A percentile compares a stretch with the other conserved stretches of the same genome.
Evolutionary conservation across 2,329 filamentous ascomycete genomes (phyloP).

Genomic region (Pestalotiopsis sp.): DNA sequence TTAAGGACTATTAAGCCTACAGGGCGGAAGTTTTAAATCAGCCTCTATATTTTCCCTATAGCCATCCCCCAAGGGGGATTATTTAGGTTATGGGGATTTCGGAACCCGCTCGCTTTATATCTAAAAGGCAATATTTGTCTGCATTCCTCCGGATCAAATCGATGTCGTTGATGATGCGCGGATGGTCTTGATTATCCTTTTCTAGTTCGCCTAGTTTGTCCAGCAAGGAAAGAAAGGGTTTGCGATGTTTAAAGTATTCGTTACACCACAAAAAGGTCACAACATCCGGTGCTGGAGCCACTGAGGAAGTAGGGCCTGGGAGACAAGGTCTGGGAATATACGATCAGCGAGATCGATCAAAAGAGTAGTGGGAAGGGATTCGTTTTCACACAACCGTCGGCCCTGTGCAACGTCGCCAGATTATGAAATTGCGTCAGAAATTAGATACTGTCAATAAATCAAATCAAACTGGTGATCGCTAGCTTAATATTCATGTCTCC

Average conservation of each 20-base stretch:
- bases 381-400: neutral
- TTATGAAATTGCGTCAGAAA: too few species aligned
- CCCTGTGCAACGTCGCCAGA: too few species aligned
- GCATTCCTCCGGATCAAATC: neutral
- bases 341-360: neutral
- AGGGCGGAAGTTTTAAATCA: neutral
- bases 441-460: too few species aligned
- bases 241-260: neutral
- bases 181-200: neutral
- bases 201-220: neutral
- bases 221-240: neutral
- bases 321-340: neutral
- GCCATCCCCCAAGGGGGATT: neutral
- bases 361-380: neutral
- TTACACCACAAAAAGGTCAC: neutral
- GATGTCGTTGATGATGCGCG: neutral
- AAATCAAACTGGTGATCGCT: too few species aligned
- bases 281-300: neutral
- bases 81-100: neutral
- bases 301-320: neutral
- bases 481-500: too few species aligned
- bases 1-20: neutral
- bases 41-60: neutral
- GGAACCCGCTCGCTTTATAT: neutral
- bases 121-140: neutral